Base-by-base conservation (phyloP, 148 eudicot species). In the Rhododendron williamsianum region DNA sequence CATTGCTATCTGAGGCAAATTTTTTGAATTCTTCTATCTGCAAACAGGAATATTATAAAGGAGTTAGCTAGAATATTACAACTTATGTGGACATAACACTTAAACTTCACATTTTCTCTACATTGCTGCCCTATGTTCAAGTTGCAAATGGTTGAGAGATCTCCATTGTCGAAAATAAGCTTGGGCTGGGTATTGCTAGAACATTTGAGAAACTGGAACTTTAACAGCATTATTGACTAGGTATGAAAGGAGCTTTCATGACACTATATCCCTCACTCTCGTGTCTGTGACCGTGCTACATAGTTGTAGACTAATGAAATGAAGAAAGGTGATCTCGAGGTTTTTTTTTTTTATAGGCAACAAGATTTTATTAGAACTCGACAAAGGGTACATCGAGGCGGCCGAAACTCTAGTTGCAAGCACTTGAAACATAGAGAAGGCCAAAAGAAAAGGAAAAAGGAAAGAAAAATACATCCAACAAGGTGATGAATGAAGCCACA, bases 11-110 rank as follows among this genome's bases (percentile, higher is more conserved):
- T 43, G 92, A 87, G 54, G 99, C 98, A 87, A 97, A 95, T 74
- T 93, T 97, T 88, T 92, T 94, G 85, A 97, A 92, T 65, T 92
- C 99, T 87, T 97, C 98, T 45, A 94, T 90, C 99, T 97, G 93
- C n/a, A 86, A 84, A 76, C n/a, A 30, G 38, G 46, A 60, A 45
- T 11, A 43, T 33, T 35, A 46, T 46, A 4, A 23, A 60, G 18
- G 35, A 48, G 63, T 49, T 27, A 48, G 63, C 16, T 81, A 54
- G 46, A 16, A 80, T 18, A 11, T 54, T 63, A 35, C 36, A 51
- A 54, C 8, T 21, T 38, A 33, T 10, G 35, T 35, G 35, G 6
- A 35, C 71, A 18, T 7, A 23, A 6, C 21, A 13, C 36, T 77
- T 77, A 23, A 25, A 78, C 27, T 77, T 23, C 4, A 16, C n/a